Conservation (phyloP, 2,329 filamentous ascomycete genomes). For the Ascochyta rabiei region DNA sequence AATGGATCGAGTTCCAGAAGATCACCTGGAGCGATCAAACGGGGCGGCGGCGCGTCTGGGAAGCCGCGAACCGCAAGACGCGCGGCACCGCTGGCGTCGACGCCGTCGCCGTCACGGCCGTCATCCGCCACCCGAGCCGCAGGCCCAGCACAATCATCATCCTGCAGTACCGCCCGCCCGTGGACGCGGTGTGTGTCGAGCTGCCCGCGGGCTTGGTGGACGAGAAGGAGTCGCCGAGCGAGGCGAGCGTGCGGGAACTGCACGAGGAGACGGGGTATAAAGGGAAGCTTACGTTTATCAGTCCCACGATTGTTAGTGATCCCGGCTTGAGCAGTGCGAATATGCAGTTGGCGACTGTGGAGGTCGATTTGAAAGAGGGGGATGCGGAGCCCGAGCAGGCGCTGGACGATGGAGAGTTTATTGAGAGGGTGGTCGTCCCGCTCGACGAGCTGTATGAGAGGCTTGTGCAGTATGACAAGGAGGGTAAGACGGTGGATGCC, state of each 20-base stretch:
- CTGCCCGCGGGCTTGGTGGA: slow-evolving; percentile 67
- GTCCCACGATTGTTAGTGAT: slow-evolving; percentile 71
- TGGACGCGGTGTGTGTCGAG: slow-evolving; percentile 64
- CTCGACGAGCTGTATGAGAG: slow-evolving; percentile 62
- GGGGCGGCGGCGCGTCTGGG: slow-evolving; percentile 56
- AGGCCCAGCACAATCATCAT: slow-evolving; percentile 61
- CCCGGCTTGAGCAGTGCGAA: slow-evolving; percentile 66
- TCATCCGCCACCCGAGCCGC: slow-evolving; percentile 56
- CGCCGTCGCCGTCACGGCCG: slow-evolving; percentile 64
- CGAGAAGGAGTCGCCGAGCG: slow-evolving; percentile 60
- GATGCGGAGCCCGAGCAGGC: slow-evolving; percentile 61
- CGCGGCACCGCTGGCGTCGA: slow-evolving; percentile 63
- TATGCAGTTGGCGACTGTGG: slow-evolving; percentile 66
- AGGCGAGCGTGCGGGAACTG: slow-evolving; percentile 63
- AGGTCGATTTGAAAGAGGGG: slow-evolving; percentile 60
- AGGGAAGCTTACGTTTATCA: slow-evolving; percentile 58
- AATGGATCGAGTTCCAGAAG: slow-evolving; percentile 63
- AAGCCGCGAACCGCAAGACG: slow-evolving; percentile 58
- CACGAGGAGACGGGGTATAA: slow-evolving; percentile 69
- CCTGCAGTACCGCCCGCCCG: slow-evolving; percentile 65
- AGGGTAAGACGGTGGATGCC: slow-evolving; percentile 61
- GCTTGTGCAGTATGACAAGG: slow-evolving; percentile 54
- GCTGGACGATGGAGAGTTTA: slow-evolving; percentile 66
- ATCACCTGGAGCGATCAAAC: slow-evolving; percentile 58
- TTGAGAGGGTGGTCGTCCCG: slow-evolving; percentile 65